Conservation (phyloP, 495 filamentous ascomycete genomes). For the Neurospora sp. region DNA sequence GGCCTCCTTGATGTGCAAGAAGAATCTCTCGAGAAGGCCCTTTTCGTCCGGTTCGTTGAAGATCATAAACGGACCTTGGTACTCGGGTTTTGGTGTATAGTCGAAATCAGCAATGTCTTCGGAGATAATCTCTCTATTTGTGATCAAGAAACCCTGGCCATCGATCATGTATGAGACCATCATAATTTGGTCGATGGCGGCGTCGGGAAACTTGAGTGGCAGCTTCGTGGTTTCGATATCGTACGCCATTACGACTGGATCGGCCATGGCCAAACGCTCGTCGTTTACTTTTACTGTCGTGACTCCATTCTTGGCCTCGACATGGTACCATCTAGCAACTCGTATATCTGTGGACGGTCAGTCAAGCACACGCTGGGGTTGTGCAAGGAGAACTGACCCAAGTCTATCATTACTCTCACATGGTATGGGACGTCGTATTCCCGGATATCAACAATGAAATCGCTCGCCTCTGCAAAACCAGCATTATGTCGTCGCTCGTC, state of each 20-base stretch:
- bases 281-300: conserved; percentile 74
- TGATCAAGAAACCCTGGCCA: conserved; percentile 95
- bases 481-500: conserved; percentile 74
- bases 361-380: background rate
- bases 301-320: conserved; percentile 85
- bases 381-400: conserved; percentile 43
- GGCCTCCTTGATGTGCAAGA: conserved; percentile 89
- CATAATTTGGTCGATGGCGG: conserved; percentile 94
- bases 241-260: conserved; percentile 92
- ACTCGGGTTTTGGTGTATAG: conserved; percentile 95
- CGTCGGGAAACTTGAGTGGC: conserved; percentile 96
- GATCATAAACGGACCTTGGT: conserved; percentile 87
- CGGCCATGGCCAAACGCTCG: conserved; percentile 78
- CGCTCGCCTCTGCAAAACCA: conserved; percentile 77
- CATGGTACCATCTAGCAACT: conserved; percentile 93
- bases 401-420: conserved; percentile 95
- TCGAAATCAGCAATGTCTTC: conserved; percentile 98
- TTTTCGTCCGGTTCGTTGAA: conserved; percentile 98
- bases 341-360: conserved; percentile 62
- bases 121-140: conserved; percentile 94
- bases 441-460: conserved; percentile 97
- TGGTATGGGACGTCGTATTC: conserved; percentile 99
- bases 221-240: conserved; percentile 98
- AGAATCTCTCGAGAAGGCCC: conserved; percentile 79
- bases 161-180: conserved; percentile 99